Evolutionary conservation across 192 early-diverging fungal species (phyloP).

Genomic region (Entomortierella beljakovae): DNA sequence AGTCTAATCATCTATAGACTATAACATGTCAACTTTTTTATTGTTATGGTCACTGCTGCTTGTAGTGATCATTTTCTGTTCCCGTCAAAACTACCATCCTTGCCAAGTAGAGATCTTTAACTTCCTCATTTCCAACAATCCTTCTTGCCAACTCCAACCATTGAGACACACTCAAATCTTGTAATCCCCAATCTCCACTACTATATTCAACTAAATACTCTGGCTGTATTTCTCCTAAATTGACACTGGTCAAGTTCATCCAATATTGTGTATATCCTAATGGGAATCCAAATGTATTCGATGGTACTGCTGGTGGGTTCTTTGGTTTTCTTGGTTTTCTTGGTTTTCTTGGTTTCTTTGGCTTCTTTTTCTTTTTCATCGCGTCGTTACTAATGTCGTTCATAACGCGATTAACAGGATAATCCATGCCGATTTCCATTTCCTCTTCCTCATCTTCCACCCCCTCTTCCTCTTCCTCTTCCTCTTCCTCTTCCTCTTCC

Average conservation of each 20-base stretch:
- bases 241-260: conserved; percentile 53
- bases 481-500: not conserved
- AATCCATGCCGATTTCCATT: not conserved
- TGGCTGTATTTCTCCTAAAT: conserved; percentile 28
- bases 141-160: conserved; percentile 59
- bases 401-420: conserved; percentile 2
- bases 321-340: conserved; percentile 31
- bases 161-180: conserved; percentile 56
- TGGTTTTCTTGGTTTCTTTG: conserved; percentile 40
- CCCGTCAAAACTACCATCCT: conserved; percentile 49
- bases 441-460: conserved; percentile 6
- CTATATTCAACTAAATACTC: conserved; percentile 63
- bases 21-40: not conserved
- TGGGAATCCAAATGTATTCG: conserved; percentile 49
- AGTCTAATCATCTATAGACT: not conserved
- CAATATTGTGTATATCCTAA: conserved; percentile 57
- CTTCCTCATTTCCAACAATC: conserved; percentile 18
- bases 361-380: conserved; percentile 29
- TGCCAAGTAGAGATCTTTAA: conserved; percentile 27
- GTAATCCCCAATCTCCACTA: conserved; percentile 59
- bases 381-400: not conserved
- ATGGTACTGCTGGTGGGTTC: conserved; percentile 29
- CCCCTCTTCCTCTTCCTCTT: conserved; percentile 6
- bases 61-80: conserved; percentile 36
- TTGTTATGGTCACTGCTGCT: no score